A percentile compares a stretch with the other conserved stretches of the same genome.
Evolutionary conservation across 2,329 filamentous ascomycete species (phyloP).

Genomic region (Emericellopsis cladophorae): DNA sequence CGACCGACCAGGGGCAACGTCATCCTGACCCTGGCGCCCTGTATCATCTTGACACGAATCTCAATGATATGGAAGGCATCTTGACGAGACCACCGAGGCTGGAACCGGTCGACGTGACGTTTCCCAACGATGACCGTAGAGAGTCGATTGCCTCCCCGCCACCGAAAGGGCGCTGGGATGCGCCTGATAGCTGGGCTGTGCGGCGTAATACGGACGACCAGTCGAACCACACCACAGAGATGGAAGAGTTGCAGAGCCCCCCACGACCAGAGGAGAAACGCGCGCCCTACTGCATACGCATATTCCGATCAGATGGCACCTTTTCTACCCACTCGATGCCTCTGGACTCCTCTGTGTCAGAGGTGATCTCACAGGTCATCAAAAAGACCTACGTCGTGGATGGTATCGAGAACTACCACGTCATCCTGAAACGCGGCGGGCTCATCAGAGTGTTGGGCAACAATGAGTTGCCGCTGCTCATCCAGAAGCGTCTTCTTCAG

Average conservation of each 20-base stretch:
- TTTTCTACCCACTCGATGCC: slow-evolving; percentile 84
- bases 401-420: slow-evolving; percentile 85
- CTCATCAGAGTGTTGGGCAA: slow-evolving; percentile 69
- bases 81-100: slow-evolving; percentile 58
- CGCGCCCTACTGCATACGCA: slow-evolving; percentile 78
- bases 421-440: slow-evolving; percentile 88
- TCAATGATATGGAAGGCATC: slow-evolving; percentile 86
- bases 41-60: slow-evolving; percentile 75
- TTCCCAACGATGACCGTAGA: slow-evolving; percentile 29
- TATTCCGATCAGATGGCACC: slow-evolving; percentile 87
- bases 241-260: slow-evolving; percentile 56
- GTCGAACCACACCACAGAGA: slow-evolving; percentile 40
- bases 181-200: slow-evolving; percentile 94
- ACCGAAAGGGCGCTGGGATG: slow-evolving; percentile 64
- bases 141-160: slow-evolving; percentile 17
- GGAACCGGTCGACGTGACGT: slow-evolving; percentile 54
- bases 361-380: slow-evolving; percentile 80
- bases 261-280: slow-evolving; percentile 62
- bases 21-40: slow-evolving; percentile 39
- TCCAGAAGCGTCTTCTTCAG: slow-evolving; percentile 83
- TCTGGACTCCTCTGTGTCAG: slow-evolving; percentile 71
- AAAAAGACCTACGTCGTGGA: slow-evolving; percentile 92
- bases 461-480: slow-evolving; percentile 70
- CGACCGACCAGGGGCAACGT: slow-evolving; percentile 36
- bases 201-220: slow-evolving; percentile 59